Evolutionary conservation across 768 basidiomycete species (phyloP), one percentile per base, ranked within the genome.

Genomic region (Baorangia bicolor): DNA sequence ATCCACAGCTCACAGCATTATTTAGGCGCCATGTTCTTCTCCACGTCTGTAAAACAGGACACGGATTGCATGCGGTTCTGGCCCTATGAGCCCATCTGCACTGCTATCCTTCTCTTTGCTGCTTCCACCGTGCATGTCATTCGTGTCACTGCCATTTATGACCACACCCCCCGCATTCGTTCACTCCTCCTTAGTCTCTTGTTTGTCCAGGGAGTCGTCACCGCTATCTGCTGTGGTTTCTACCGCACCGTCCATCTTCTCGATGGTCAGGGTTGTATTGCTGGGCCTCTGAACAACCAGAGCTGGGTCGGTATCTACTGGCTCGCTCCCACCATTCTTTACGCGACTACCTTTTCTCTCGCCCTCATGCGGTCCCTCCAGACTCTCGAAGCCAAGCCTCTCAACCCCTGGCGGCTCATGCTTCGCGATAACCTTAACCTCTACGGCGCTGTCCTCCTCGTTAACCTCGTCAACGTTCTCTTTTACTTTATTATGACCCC

Each of bases 381-480:
- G 40, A 67, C 66, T 25, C 66, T 66, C 30, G 57, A 60, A 18
- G 34, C 51, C 51, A 90, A 87, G 63, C 80, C 74, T 2, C 71
- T 91, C 51, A 78, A 76, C 51, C 77, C 79, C 30, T 93, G 91
- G 91, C 90, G 92, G 66, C 78, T 93, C 62, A 92, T 92, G 90
- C 87, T 93, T 57, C 89, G 92, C 57, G 91, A 93, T 68, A 88
- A 90, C 16, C 82, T 93, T 61, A 92, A 92, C 73, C 83, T 93
- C 56, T 93, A 92, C 65, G 88, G 82, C 53, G 86, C 91, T 34
- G 82, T 93, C 70, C 87, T 84, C 78, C 62, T 86, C 61, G 87
- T 92, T 62, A 91, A 94, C 79, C 80, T 90, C 72, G 77, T 80
- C 75, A 94, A 92, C 77, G 79, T 90, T 69, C 73, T 92, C 69